Percentiles rank a stretch among this genome's conserved stretches.
Evolutionary conservation across 2,329 filamentous ascomycete genomes (phyloP).

Genomic region (Knufia petricola): DNA sequence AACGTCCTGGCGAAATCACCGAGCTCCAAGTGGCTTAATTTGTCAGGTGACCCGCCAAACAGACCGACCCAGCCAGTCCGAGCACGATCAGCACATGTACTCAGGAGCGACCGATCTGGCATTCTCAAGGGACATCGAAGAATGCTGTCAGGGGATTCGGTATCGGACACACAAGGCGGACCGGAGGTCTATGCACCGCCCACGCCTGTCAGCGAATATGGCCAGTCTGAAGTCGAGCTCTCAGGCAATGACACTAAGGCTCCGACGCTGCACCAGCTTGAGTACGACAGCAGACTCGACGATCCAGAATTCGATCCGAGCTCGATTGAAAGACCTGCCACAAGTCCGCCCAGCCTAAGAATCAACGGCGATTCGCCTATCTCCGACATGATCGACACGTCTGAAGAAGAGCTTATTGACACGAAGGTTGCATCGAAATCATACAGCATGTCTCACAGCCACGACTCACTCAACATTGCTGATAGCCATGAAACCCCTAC

Average conservation of each 20-base stretch:
- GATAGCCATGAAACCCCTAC: conserved; percentile 16
- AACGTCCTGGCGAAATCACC: conserved; percentile 38
- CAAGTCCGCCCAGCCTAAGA: conserved; percentile 18
- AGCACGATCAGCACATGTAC: conserved; percentile 4
- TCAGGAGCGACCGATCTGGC: conserved; percentile 6
- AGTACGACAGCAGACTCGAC: conserved; percentile 9
- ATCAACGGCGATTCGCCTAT: conserved; percentile 10
- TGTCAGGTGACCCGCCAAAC: conserved; percentile 12
- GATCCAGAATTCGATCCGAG: conserved; percentile 22
- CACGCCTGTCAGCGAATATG: conserved; percentile 20
- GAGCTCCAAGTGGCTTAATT: conserved; percentile 24
- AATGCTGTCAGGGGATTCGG: conserved; percentile 18
- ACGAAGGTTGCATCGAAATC: conserved; percentile 7
- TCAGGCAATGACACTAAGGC: conserved; percentile 3
- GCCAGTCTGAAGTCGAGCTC: conserved; percentile 14
- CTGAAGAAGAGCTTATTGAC: conserved; percentile 13
- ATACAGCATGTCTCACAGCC: background rate
- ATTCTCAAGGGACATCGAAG: conserved; percentile 21
- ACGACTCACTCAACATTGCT: conserved; percentile 10
- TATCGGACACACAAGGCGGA: conserved; percentile 12
- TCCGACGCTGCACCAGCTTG: background rate
- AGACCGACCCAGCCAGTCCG: background rate
- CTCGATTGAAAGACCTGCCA: conserved; percentile 20
- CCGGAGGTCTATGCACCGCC: conserved; percentile 18
- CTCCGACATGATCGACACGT: background rate